These are phyloP conservation scores for Fusarium luffae DNA, from an alignment of 2,329 filamentous ascomycete genomes.

Conservation along the genomic window DNA sequence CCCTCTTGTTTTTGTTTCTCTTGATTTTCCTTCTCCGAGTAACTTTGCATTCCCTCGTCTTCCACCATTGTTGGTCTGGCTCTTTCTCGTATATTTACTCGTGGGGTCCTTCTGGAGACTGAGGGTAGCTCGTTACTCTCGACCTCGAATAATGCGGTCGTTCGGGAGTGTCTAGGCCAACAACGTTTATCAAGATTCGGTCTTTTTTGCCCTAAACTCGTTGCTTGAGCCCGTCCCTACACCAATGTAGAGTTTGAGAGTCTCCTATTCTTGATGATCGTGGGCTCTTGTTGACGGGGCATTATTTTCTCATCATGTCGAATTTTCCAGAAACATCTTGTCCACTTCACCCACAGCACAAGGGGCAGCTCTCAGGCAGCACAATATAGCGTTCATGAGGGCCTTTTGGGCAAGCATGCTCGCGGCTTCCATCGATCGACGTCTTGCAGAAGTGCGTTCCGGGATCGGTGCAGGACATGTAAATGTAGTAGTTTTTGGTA, in stretches of 20 bases:
- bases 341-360: slow-evolving; percentile 54
- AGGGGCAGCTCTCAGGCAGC: slow-evolving; percentile 68
- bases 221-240: neutral
- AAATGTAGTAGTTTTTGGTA: slow-evolving; percentile 82
- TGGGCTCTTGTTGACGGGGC: neutral
- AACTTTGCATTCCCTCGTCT: neutral
- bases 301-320: slow-evolving; percentile 15
- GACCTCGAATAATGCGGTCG: neutral
- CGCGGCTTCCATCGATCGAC: slow-evolving; percentile 72
- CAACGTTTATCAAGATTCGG: neutral
- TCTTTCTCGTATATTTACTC: neutral
- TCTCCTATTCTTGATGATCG: neutral
- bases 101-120: neutral
- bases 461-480: slow-evolving; percentile 75
- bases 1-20: neutral
- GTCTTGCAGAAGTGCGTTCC: slow-evolving; percentile 77
- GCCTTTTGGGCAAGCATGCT: slow-evolving; percentile 68
- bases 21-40: neutral
- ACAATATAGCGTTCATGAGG: slow-evolving; percentile 82
- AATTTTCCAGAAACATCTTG: neutral
- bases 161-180: neutral
- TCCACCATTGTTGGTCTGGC: neutral
- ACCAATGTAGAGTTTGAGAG: neutral
- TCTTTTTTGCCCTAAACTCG: neutral
- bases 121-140: neutral